Conservation (phyloP, 768 basidiomycete genomes). For the Psilocybe tampanensis region DNA sequence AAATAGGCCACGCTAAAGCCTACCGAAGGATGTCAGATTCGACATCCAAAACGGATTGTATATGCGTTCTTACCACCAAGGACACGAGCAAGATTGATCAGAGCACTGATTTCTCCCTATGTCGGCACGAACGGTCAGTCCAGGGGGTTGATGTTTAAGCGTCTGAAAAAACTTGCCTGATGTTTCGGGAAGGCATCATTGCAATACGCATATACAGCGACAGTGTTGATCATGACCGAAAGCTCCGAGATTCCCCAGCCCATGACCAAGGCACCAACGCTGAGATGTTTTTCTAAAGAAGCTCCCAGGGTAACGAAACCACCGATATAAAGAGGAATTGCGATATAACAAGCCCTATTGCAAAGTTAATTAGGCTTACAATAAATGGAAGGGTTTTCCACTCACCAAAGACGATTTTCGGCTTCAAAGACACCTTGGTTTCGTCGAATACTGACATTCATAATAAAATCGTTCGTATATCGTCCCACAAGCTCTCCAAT, state of each 20-base stretch:
- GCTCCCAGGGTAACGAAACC: constrained; percentile 65
- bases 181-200: constrained; percentile 33
- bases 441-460: constrained; percentile 44
- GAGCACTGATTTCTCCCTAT: constrained; percentile 64
- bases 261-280: constrained; percentile 56
- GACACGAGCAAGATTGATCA: constrained; percentile 60
- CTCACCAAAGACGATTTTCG: constrained; percentile 62
- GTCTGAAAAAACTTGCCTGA: constrained; percentile 22
- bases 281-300: constrained; percentile 53
- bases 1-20: constrained; percentile 70
- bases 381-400: background rate
- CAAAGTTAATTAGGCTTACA: background rate
- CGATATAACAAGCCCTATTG: constrained; percentile 61
- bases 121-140: background rate
- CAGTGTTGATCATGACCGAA: constrained; percentile 62
- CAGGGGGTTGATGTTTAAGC: constrained; percentile 1
- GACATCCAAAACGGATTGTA: no score
- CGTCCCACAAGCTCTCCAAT: constrained; percentile 56
- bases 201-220: constrained; percentile 56
- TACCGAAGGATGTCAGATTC: constrained; percentile 9
- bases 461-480: constrained; percentile 56
- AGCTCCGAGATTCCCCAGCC: constrained; percentile 71
- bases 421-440: constrained; percentile 64
- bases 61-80: constrained; percentile 44
- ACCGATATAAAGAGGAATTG: constrained; percentile 58